A percentile compares a stretch with the other conserved stretches of the same genome.
phyloP scores from a whole-genome alignment of 2,329 filamentous ascomycete species.

The Fusarium duplospermum region DNA sequence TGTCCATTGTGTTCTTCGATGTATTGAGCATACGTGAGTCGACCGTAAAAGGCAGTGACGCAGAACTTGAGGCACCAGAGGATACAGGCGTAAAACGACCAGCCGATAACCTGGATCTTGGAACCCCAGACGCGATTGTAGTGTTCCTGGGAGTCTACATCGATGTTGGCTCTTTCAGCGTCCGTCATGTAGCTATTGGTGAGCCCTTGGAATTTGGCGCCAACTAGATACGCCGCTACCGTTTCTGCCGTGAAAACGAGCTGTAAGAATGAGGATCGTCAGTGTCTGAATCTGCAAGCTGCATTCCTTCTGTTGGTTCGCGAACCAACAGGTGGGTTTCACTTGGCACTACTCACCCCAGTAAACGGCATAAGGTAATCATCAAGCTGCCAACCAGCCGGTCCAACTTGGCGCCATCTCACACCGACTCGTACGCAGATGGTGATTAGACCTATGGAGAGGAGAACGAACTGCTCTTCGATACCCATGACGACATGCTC shows the following conservation, averaged over 20 bases:
- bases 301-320: background rate
- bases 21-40: conserved; percentile 45
- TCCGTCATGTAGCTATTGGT: conserved; percentile 40
- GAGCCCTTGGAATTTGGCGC: conserved; percentile 34
- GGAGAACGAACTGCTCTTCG: conserved; percentile 36
- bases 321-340: background rate
- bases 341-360: conserved; percentile 26
- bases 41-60: conserved; percentile 43
- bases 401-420: conserved; percentile 28
- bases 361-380: conserved; percentile 40
- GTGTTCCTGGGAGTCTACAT: conserved; percentile 20
- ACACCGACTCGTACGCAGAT: conserved; percentile 29
- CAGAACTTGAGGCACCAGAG: conserved; percentile 48
- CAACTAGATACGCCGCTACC: conserved; percentile 35
- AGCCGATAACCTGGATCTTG: conserved; percentile 46
- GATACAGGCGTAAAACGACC: conserved; percentile 48
- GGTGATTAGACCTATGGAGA: conserved; percentile 33
- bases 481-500: conserved; percentile 28
- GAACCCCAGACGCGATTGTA: conserved; percentile 45
- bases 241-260: conserved; percentile 37
- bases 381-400: conserved; percentile 30
- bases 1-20: background rate
- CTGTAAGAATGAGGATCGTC: conserved; percentile 1
- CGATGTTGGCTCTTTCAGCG: conserved; percentile 27
- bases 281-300: background rate